A percentile compares a stretch with the other conserved stretches of the same genome.
Evolutionary conservation across 148 eudicot species (phyloP).

Genomic region (Simmondsia chinensis): DNA sequence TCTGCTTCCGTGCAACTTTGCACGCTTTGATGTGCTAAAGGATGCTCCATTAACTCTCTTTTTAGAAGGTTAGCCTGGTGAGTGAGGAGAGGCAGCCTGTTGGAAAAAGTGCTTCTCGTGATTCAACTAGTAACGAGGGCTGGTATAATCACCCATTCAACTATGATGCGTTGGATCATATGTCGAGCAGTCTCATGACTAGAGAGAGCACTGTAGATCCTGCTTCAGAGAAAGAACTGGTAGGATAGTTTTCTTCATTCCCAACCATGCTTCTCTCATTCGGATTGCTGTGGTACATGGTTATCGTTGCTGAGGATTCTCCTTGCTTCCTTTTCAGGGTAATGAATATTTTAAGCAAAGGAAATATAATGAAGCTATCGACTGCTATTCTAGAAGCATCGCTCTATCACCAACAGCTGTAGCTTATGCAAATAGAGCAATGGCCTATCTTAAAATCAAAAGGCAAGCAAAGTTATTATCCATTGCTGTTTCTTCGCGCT

Average conservation of each 20-base stretch:
- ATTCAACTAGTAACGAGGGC: conserved; percentile 8
- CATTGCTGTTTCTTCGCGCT: not conserved
- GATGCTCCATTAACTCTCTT: conserved; percentile 3
- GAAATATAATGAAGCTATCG: conserved; percentile 89
- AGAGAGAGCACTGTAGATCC: conserved; percentile 66
- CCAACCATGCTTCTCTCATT: not conserved
- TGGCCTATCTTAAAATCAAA: conserved; percentile 84
- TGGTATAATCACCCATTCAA: conserved; percentile 26
- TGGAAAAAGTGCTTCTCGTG: conserved; percentile 9
- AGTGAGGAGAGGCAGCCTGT: conserved; percentile 17
- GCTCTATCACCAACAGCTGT: conserved; percentile 93
- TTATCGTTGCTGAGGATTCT: not conserved
- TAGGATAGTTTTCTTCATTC: conserved; percentile 4
- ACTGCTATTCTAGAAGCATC: conserved; percentile 90
- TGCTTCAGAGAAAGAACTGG: conserved; percentile 89
- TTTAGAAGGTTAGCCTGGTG: conserved; percentile 20
- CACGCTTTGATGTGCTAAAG: conserved; percentile 7
- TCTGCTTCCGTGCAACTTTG: conserved; percentile 2
- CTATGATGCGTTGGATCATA: conserved; percentile 35
- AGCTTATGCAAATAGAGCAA: conserved; percentile 93
- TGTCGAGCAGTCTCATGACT: conserved; percentile 32
- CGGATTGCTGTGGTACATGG: not conserved
- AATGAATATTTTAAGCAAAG: conserved; percentile 87
- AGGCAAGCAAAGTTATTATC: conserved; percentile 32
- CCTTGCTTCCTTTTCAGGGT: conserved; percentile 41